Conservation (phyloP, 2,329 filamentous ascomycete genomes). For the Periconia sp. region DNA sequence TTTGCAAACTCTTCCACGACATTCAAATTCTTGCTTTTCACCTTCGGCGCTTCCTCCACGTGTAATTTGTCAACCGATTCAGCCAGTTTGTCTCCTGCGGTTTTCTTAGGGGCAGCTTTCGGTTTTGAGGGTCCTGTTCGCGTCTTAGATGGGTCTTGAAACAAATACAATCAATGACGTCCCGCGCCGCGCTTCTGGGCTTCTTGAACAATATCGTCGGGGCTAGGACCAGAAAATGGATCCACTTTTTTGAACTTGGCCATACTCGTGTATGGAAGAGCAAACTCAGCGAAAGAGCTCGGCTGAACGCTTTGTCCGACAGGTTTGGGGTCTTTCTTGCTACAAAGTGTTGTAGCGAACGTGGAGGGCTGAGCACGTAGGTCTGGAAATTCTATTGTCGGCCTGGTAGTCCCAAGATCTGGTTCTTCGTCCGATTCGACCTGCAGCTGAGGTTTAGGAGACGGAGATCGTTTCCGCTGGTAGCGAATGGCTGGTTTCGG, state of each 20-base stretch:
- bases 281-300: conserved; percentile 17
- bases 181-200: conserved; percentile 64
- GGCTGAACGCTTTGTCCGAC: neutral
- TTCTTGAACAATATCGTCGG: conserved; percentile 83
- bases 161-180: conserved; percentile 27
- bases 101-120: conserved; percentile 32
- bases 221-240: conserved; percentile 82
- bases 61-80: conserved; percentile 53
- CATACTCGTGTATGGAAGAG: conserved; percentile 45
- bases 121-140: conserved; percentile 21
- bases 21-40: conserved; percentile 77
- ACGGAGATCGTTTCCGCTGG: conserved; percentile 28
- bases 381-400: conserved; percentile 31
- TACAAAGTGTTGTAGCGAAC: conserved; percentile 55
- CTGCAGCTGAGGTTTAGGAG: conserved; percentile 18
- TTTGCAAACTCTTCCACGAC: conserved; percentile 80
- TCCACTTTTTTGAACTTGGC: conserved; percentile 49
- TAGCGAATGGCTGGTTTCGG: conserved; percentile 1
- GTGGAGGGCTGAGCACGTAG: conserved; percentile 52
- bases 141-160: conserved; percentile 12
- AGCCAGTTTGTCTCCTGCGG: conserved; percentile 40
- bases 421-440: conserved; percentile 11
- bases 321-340: conserved; percentile 14
- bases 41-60: conserved; percentile 54
- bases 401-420: conserved; percentile 12